These are phyloP conservation scores for Climacium dendroides DNA, from an alignment of 225 moss, liverwort and hornwort genomes.

Conservation along the genomic window DNA sequence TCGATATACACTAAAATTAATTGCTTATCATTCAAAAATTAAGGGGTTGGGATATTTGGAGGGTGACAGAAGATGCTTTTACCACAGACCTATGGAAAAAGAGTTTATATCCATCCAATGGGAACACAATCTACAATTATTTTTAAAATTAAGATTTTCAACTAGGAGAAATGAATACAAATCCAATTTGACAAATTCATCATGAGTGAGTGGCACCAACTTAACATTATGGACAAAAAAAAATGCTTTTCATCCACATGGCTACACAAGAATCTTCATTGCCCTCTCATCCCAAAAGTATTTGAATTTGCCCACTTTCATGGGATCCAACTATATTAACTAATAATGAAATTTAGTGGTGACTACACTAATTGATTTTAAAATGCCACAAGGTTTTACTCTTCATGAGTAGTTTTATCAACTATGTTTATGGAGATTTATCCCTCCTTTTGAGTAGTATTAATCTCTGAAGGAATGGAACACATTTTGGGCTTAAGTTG, in stretches of 20 bases:
- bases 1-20: too few species aligned
- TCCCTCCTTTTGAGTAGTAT: accelerated
- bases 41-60: too few species aligned
- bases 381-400: neutral
- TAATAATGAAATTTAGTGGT: neutral
- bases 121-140: neutral
- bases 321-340: neutral
- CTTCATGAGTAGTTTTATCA: neutral
- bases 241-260: neutral
- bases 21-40: too few species aligned
- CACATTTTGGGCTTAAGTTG: neutral
- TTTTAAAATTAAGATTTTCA: neutral
- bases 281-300: neutral
- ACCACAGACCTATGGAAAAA: too few species aligned
- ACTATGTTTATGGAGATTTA: too few species aligned
- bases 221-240: neutral
- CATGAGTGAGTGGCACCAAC: too few species aligned
- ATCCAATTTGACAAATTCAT: neutral
- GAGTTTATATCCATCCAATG: too few species aligned
- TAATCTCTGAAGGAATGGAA: accelerated
- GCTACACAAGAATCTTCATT: neutral
- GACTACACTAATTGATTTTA: neutral
- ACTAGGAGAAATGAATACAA: too few species aligned
- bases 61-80: too few species aligned
- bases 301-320: too few species aligned